phyloP scores from a whole-genome alignment of 495 filamentous ascomycete genomes.

The Penicillium lividum region DNA sequence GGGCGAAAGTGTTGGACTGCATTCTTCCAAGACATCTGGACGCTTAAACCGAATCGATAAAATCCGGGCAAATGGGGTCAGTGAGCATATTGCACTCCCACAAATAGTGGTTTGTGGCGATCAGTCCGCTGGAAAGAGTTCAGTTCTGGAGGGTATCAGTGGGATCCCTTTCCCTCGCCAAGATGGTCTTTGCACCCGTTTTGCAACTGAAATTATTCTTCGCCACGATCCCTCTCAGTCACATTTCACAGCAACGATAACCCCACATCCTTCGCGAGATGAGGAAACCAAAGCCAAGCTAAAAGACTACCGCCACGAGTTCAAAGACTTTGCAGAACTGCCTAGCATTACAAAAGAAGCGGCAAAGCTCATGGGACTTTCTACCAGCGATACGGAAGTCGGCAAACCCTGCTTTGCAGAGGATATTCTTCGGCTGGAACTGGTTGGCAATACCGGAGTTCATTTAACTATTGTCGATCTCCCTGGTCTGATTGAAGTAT shows the following conservation, averaged over 20 bases:
- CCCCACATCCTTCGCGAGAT: conserved; percentile 14
- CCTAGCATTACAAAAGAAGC: conserved; percentile 46
- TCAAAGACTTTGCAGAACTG: conserved; percentile 34
- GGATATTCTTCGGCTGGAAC: conserved; percentile 55
- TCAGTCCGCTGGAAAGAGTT: conserved; percentile 49
- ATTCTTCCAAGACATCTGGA: conserved; percentile 10
- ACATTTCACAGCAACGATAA: conserved; percentile 17
- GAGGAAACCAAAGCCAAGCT: conserved; percentile 15
- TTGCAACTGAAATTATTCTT: conserved; percentile 36
- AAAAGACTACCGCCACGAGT: conserved; percentile 9
- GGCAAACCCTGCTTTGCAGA: conserved; percentile 39
- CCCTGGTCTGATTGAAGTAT: conserved; percentile 44
- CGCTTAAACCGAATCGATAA: conserved; percentile 27
- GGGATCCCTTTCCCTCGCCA: conserved; percentile 40
- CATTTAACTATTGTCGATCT: conserved; percentile 59
- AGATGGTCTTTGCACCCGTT: conserved; percentile 39
- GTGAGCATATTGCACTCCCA: conserved; percentile 57
- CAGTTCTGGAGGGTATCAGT: conserved; percentile 48
- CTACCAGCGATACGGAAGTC: not conserved
- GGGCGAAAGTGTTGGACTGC: too few species aligned
- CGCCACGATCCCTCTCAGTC: conserved; percentile 16
- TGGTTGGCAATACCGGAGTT: conserved; percentile 49
- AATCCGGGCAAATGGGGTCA: conserved; percentile 55
- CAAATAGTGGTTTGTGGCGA: conserved; percentile 70
- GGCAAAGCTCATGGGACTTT: conserved; percentile 38